These are phyloP conservation scores for Arctium lappa DNA, from an alignment of 129 eudicot genomes.

Conservation along the genomic window DNA sequence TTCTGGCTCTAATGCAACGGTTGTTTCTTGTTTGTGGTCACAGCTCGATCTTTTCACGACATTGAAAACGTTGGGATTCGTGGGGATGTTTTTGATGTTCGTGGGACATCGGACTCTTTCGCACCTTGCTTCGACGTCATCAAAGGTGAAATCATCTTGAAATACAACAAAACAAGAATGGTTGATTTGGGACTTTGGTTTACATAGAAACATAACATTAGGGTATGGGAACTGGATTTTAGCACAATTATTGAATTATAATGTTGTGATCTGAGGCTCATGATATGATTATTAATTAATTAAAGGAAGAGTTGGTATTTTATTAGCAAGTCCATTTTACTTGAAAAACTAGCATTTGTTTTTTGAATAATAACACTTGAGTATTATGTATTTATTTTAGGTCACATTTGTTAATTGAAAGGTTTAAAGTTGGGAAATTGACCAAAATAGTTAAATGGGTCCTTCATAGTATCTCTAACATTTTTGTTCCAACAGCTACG, in stretches of 20 bases:
- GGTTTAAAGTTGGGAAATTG: no score
- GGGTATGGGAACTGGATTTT: not conserved
- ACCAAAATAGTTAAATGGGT: no score
- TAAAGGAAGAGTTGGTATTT: conserved; percentile 1
- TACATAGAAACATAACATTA: conserved; percentile 2
- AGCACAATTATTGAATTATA: not conserved
- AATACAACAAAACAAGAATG: not conserved
- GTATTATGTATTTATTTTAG: not conserved
- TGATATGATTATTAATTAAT: not conserved
- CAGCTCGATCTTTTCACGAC: conserved; percentile 76
- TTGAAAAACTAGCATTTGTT: no score
- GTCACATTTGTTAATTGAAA: not conserved
- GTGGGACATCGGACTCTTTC: conserved; percentile 72
- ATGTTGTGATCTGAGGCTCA: not conserved
- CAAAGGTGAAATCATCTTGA: conserved; percentile 68
- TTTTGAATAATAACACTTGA: no score
- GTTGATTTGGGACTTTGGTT: not conserved
- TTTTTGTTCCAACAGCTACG: no score
- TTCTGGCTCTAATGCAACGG: not conserved
- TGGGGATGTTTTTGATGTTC: conserved; percentile 65
- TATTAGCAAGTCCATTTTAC: no score
- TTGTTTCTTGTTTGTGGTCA: conserved; percentile 12
- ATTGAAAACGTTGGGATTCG: conserved; percentile 53
- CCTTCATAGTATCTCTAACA: no score
- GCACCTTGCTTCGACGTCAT: conserved; percentile 54